Evolutionary conservation across 2,329 filamentous ascomycete species (phyloP), one percentile per base, ranked within the genome.

Genomic region (Teratosphaeriaceae sp.): DNA sequence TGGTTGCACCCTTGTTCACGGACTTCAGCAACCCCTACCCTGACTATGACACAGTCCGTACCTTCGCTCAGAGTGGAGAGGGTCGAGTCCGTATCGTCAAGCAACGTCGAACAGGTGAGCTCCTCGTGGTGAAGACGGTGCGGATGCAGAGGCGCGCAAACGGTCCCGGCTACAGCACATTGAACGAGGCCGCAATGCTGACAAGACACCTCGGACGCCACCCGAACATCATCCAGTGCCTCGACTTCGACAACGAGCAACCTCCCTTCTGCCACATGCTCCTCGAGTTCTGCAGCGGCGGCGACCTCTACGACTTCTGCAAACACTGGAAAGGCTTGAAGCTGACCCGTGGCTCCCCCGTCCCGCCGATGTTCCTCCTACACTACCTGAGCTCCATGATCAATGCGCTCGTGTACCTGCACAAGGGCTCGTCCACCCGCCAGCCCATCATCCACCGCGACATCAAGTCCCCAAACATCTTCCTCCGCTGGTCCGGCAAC

Each of bases 341-440:
- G 12, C 4, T 16, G 2, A n/a, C 6, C 20, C 26, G 16, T 5
- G 20, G 27, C 2, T 16, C 42, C 12, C 21, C 18, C 5, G 15
- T 46, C 8, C 53, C 53, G 3, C 45, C 46, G 12, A 38, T 38
- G 1, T 49, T 60, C 46, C 38, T 54, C 16, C 44, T 56, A 7
- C 53, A 56, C 38, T 49, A 55, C 41, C 43, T 56, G 40, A 44
- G 45, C 20, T 49, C 45, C n/a, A 48, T 62, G 46, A 42, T 49
- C 35, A 40, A 53, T 13, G 57, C 53, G 2, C 35, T 61, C 4
- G 48, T 47, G 5, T 59, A 48, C 42, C 18, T 60, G 3, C 58
- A 62, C 22, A 16, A 27, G 18, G 22, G 13, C 23, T 20, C 33
- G 6, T 13, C 23, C 8, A 42, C 26, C 29, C 31, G 46, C 20